These are phyloP conservation scores for Polygonum maritimum DNA, from an alignment of 148 eudicot genomes.

Conservation along the genomic window DNA sequence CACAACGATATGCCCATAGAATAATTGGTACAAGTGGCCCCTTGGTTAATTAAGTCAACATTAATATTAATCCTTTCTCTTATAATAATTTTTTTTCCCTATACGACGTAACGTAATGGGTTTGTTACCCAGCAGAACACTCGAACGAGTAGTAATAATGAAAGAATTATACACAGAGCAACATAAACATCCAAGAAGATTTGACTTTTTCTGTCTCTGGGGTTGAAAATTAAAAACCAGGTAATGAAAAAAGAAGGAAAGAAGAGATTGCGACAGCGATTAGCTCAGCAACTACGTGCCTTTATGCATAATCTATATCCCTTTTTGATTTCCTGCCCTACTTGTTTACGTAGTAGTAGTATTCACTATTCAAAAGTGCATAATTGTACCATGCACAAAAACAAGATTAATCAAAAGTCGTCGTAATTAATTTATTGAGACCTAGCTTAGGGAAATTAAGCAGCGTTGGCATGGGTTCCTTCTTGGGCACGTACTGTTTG, in stretches of 20 bases:
- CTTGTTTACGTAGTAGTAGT: background rate
- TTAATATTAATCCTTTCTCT: background rate
- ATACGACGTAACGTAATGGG: background rate
- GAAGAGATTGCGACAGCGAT: background rate
- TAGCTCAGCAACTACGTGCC: background rate
- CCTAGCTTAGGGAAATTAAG: background rate
- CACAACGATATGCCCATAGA: background rate
- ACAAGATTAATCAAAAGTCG: background rate
- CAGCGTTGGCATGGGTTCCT: background rate
- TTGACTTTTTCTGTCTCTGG: background rate
- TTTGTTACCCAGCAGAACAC: background rate
- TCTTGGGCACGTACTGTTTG: background rate
- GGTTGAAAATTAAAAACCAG: background rate
- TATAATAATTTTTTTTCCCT: no score
- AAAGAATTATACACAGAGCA: background rate
- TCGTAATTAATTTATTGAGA: constrained; percentile 2
- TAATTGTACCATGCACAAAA: background rate
- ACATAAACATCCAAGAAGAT: background rate
- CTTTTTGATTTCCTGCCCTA: background rate
- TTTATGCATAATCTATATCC: background rate
- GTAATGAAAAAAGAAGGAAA: no score
- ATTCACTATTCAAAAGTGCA: background rate
- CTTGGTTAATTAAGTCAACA: background rate
- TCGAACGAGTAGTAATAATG: background rate
- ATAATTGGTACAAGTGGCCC: background rate